Evolutionary conservation across 2,329 filamentous ascomycete genomes (phyloP).

Genomic region (Sclerotinia subarctica): DNA sequence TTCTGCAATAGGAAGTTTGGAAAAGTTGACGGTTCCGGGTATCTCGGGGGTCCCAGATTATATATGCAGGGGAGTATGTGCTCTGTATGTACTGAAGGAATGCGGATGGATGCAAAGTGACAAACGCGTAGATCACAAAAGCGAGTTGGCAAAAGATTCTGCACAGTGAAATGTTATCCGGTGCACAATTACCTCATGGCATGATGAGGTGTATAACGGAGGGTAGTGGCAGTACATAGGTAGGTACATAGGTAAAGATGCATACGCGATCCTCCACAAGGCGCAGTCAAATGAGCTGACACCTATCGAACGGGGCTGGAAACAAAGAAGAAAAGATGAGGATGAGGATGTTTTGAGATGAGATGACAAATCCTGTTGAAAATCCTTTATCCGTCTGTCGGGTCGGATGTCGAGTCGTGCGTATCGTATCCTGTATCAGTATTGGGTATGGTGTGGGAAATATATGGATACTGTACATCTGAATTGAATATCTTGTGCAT

Average conservation of each 20-base stretch:
- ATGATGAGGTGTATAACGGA: neutral
- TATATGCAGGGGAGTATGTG: neutral
- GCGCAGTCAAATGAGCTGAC: neutral
- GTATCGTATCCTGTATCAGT: too few relatives aligned
- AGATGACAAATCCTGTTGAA: neutral
- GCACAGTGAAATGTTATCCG: too few relatives aligned
- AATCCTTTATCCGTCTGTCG: neutral
- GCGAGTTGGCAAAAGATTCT: neutral
- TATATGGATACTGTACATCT: too few relatives aligned
- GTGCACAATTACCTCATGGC: too few relatives aligned
- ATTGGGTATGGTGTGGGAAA: too few relatives aligned
- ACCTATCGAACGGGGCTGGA: neutral
- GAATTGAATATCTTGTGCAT: too few relatives aligned
- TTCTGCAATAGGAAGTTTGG: neutral
- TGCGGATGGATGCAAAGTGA: neutral
- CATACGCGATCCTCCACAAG: neutral
- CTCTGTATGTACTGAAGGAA: neutral
- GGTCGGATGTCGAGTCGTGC: too few relatives aligned
- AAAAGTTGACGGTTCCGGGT: neutral
- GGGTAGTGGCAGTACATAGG: neutral
- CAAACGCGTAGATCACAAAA: neutral
- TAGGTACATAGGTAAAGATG: neutral
- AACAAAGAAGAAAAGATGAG: too few relatives aligned
- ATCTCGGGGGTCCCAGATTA: neutral
- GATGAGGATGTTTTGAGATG: neutral